phyloP scores from a whole-genome alignment of 371 early-diverging fungal genomes.

The Cladochytrium tenue region DNA sequence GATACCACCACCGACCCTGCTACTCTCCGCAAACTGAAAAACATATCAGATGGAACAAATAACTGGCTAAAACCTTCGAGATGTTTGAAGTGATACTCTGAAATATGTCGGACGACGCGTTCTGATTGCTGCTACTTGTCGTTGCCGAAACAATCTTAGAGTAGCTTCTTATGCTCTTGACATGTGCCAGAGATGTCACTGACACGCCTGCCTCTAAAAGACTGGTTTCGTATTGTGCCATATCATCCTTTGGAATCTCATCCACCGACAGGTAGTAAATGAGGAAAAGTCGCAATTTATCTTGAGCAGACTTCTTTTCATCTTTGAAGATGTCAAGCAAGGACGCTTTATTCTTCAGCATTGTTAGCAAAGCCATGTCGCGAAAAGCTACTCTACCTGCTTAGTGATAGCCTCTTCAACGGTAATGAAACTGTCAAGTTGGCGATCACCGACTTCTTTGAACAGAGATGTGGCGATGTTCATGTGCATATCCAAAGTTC shows the following conservation, averaged over 20 bases:
- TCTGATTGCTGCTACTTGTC: not conserved
- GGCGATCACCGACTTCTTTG: conserved; percentile 89
- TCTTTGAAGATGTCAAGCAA: conserved; percentile 84
- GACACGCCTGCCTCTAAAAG: conserved; percentile 75
- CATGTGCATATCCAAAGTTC: conserved; percentile 97
- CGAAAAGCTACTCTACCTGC: conserved; percentile 20
- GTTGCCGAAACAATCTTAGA: conserved; percentile 24
- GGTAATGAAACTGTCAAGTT: conserved; percentile 92
- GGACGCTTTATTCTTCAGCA: conserved; percentile 63
- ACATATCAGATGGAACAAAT: conserved; percentile 67
- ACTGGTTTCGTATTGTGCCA: conserved; percentile 80
- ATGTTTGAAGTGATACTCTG: not conserved
- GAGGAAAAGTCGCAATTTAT: conserved; percentile 89
- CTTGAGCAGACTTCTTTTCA: conserved; percentile 74
- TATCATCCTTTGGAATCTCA: conserved; percentile 74
- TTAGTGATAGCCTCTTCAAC: conserved; percentile 76
- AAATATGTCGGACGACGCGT: not conserved
- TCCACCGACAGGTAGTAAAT: conserved; percentile 78
- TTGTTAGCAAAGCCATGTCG: not conserved
- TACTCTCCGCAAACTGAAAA: conserved; percentile 80
- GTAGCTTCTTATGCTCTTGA: conserved; percentile 55
- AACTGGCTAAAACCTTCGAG: conserved; percentile 6
- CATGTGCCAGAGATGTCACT: conserved; percentile 71
- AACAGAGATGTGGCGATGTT: conserved; percentile 93
- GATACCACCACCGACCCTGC: conserved; percentile 76